A percentile compares a stretch with the other conserved stretches of the same genome.
Evolutionary conservation across 2,329 filamentous ascomycete genomes (phyloP).

Genomic region (Geosmithia putterillii): DNA sequence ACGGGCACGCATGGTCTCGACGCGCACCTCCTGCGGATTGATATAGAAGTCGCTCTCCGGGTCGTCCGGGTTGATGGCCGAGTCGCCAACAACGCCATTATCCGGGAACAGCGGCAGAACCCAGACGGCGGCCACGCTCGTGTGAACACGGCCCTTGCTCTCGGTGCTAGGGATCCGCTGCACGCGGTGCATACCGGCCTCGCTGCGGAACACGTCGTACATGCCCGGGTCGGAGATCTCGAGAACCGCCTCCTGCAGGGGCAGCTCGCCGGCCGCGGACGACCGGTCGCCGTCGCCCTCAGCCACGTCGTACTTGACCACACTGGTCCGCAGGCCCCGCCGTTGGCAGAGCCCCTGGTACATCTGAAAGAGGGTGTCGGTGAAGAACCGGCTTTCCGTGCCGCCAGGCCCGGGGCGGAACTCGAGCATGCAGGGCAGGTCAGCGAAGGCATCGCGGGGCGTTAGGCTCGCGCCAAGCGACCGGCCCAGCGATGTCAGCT

Average conservation of each 20-base stretch:
- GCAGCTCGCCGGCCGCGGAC: slow-evolving; percentile 46
- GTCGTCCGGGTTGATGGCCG: slow-evolving; percentile 57
- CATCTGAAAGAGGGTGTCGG: slow-evolving; percentile 79
- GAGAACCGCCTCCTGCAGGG: slow-evolving; percentile 77
- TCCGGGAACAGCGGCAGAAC: slow-evolving; percentile 76
- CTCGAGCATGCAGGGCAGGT: slow-evolving; percentile 82
- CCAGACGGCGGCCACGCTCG: slow-evolving; percentile 83
- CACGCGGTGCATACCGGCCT: slow-evolving; percentile 90
- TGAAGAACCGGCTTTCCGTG: slow-evolving; percentile 82
- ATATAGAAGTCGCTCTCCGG: slow-evolving; percentile 89
- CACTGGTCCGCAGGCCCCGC: slow-evolving; percentile 49
- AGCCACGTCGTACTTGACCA: slow-evolving; percentile 70
- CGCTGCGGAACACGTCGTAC: slow-evolving; percentile 71
- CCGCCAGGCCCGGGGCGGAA: slow-evolving; percentile 87
- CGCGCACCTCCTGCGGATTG: slow-evolving; percentile 66
- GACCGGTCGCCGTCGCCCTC: slow-evolving; percentile 48
- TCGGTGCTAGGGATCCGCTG: slow-evolving; percentile 90
- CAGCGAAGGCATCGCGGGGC: slow-evolving; percentile 79
- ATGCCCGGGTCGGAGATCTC: slow-evolving; percentile 67
- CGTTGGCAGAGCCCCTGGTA: slow-evolving; percentile 69
- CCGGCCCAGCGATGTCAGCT: slow-evolving; percentile 50
- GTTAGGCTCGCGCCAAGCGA: slow-evolving; percentile 68
- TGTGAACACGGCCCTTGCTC: slow-evolving; percentile 82
- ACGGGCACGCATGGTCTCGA: slow-evolving; percentile 82
- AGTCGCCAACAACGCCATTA: slow-evolving; percentile 30